Evolutionary conservation across 371 early-diverging fungal genomes (phyloP), one percentile per base, ranked within the genome.

Genomic region (Rhizopus microsporus): DNA sequence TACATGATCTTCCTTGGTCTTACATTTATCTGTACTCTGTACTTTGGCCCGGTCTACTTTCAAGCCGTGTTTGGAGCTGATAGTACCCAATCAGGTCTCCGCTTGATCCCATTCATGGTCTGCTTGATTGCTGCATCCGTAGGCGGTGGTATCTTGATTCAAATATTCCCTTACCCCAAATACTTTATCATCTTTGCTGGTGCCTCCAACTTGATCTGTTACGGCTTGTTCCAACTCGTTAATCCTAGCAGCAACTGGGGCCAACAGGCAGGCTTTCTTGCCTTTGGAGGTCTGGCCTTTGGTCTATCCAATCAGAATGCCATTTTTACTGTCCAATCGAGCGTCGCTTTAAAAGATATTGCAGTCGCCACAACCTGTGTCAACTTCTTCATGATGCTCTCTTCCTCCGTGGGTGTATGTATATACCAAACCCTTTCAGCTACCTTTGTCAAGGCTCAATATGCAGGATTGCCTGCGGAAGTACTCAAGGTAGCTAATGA

Each of bases 21-120:
- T 43, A 66, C 81, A 17, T 88, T 90, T 58, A 83, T 88, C 49
- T 81, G 83, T 15, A 76, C 86, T 10, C 62, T 91, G 9, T 94
- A 88, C 63, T 90, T 88, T 67, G 76, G 87, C 8, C 85, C 91
- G 3, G 46, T 84, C 32, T 84, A 77, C 40, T 88, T 82, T 70
- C 78, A 78, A 49, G 37, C 74, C 51, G 76, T 75, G 0, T 78
- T 65, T 60, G 74, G 68, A 29, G 75, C 74, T 1, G 51, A 64
- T 35, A 71, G 72, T 43, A 75, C 68, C 0, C 29, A 58, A 15
- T 75, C 79, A 12, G 79, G 79, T 35, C 46, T 75, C 35, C 74
- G 79, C 17, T 57, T 78, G 7, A 68, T 78, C 31, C 80, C 80
- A 2, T 76, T 65, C 37, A 76, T 80, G 80, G 65, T 59, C 1